A percentile compares a stretch with the other conserved stretches of the same genome.
These are phyloP conservation scores for Pyrenochaeta sp. DNA, from an alignment of 2,329 filamentous ascomycete genomes.

Conservation along the genomic window DNA sequence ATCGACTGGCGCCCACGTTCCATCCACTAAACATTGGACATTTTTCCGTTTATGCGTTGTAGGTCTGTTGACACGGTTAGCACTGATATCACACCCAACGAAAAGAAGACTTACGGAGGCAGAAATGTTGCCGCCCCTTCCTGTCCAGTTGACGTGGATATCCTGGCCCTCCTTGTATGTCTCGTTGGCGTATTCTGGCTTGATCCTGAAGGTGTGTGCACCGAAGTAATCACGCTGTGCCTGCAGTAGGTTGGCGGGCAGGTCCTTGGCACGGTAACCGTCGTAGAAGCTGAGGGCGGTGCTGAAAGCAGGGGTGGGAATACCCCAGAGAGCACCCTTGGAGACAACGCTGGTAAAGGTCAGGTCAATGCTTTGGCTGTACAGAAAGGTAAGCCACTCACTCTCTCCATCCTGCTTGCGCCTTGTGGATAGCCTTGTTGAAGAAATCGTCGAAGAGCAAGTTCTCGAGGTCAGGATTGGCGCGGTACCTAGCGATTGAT, in stretches of 20 bases:
- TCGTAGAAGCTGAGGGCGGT: constrained; percentile 99
- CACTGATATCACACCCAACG: neutral
- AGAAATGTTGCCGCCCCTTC: constrained; percentile 94
- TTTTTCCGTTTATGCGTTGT: constrained; percentile 76
- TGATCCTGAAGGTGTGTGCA: constrained; percentile 63
- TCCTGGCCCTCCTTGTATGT: constrained; percentile 87
- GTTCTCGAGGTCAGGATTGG: constrained; percentile 94
- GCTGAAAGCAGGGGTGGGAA: constrained; percentile 95
- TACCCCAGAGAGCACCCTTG: constrained; percentile 92
- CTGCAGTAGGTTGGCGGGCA: constrained; percentile 97
- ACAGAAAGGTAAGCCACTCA: constrained; percentile 19
- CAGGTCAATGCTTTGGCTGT: constrained; percentile 11
- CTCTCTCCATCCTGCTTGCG: constrained; percentile 67
- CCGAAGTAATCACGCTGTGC: constrained; percentile 99
- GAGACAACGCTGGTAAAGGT: constrained; percentile 73
- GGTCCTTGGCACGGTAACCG: constrained; percentile 95
- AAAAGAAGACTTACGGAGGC: constrained; percentile 65
- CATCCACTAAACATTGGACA: constrained; percentile 20
- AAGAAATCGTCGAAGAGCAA: constrained; percentile 99
- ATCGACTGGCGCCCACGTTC: constrained; percentile 16
- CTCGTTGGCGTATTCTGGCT: constrained; percentile 62
- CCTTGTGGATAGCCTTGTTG: constrained; percentile 98
- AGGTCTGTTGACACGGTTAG: constrained; percentile 62
- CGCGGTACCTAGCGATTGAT: constrained; percentile 71
- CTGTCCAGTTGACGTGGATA: constrained; percentile 99